Percentiles rank a stretch among this genome's conserved stretches.
phyloP scores from a whole-genome alignment of 2,329 filamentous ascomycete species.

The Sphaerulina musiva region DNA sequence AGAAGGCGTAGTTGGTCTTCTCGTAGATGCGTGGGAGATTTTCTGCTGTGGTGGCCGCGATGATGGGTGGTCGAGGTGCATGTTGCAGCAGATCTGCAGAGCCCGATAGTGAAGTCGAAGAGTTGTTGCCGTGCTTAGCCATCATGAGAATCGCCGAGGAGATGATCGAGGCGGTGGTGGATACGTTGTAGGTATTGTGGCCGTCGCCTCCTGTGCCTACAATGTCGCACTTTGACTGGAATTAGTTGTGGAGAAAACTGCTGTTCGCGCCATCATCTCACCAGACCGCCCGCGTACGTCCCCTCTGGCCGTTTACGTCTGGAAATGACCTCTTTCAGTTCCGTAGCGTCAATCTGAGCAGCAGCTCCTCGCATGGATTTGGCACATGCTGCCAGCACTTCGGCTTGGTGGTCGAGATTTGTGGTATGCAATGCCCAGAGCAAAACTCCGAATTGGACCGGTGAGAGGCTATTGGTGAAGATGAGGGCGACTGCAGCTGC shows the following conservation, averaged over 20 bases:
- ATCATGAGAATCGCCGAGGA: constrained; percentile 78
- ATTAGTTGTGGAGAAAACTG: neutral
- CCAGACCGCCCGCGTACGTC: constrained; percentile 72
- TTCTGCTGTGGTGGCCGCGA: constrained; percentile 64
- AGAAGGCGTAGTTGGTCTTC: constrained; percentile 82
- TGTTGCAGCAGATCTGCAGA: constrained; percentile 83
- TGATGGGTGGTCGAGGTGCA: constrained; percentile 65
- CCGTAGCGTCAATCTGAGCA: constrained; percentile 59
- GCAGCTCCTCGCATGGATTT: constrained; percentile 76
- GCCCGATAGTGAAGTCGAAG: constrained; percentile 90
- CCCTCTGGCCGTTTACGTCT: constrained; percentile 60
- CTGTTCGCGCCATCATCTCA: constrained; percentile 42
- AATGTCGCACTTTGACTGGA: constrained; percentile 65
- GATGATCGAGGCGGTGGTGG: constrained; percentile 87
- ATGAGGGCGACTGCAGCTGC: constrained; percentile 84
- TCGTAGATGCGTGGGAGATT: constrained; percentile 69
- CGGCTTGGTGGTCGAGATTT: constrained; percentile 71
- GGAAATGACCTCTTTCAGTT: constrained; percentile 56
- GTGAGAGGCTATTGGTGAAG: constrained; percentile 83
- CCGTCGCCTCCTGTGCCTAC: constrained; percentile 95
- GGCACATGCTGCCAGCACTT: constrained; percentile 81
- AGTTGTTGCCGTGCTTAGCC: constrained; percentile 92
- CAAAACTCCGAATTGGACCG: constrained; percentile 78
- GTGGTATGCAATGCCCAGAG: constrained; percentile 91
- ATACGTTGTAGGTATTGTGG: constrained; percentile 98